These are phyloP conservation scores for Clonostachys byssicola DNA, from an alignment of 2,329 filamentous ascomycete species.

Conservation along the genomic window DNA sequence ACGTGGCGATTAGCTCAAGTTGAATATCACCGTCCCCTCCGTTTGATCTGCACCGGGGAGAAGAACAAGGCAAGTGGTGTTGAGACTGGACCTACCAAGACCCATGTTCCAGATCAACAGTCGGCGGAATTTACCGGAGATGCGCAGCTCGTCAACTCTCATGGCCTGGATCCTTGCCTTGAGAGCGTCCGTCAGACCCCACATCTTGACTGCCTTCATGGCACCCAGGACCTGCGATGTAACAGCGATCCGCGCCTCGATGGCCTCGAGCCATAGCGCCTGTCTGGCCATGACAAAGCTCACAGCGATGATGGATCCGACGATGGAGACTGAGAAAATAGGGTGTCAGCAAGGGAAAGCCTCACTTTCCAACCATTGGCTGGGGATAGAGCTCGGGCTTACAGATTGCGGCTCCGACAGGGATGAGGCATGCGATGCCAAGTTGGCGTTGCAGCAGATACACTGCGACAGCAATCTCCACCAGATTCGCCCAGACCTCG, in stretches of 20 bases:
- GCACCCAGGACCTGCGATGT: conserved; percentile 18
- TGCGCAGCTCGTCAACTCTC: conserved; percentile 9
- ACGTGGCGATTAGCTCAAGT: background rate
- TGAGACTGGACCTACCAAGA: conserved; percentile 4
- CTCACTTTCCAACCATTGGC: background rate
- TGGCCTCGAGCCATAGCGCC: conserved; percentile 16
- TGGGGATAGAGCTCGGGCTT: background rate
- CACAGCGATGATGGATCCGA: conserved; percentile 14
- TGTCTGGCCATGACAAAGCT: conserved; percentile 16
- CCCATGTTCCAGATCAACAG: conserved; percentile 11
- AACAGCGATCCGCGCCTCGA: conserved; percentile 16
- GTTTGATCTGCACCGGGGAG: background rate
- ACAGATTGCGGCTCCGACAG: conserved; percentile 26
- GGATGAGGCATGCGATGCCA: conserved; percentile 37
- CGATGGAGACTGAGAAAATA: conserved; percentile 8
- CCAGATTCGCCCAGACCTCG: conserved; percentile 12
- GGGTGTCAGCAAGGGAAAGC: background rate
- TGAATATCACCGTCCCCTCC: background rate
- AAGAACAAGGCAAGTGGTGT: no score
- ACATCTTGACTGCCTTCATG: conserved; percentile 26
- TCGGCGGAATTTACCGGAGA: conserved; percentile 12
- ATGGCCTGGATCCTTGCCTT: conserved; percentile 8
- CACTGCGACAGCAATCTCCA: conserved; percentile 17
- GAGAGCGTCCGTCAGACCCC: conserved; percentile 13
- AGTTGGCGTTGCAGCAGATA: conserved; percentile 25